Base-by-base conservation (phyloP, 441 rosid genomes). In the Populus hybrid region DNA sequence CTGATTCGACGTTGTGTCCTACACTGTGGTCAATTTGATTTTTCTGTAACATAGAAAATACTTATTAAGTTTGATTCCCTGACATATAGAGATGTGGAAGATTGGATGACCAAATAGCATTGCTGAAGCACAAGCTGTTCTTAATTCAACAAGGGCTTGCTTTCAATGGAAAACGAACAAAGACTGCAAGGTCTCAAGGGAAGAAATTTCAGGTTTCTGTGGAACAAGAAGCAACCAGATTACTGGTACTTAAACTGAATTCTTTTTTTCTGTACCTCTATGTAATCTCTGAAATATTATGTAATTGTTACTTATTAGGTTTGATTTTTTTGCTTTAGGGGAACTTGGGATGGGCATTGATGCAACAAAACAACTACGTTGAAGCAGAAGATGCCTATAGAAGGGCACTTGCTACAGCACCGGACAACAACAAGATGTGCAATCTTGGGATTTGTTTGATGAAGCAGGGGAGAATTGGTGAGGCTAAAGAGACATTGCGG, bases 171-270 rank as follows among this genome's bases (percentile, higher is more conserved):
- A 95, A 95, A 79, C 86, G 97, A 78, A 94, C 99, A 35, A 95
- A 94, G 73, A 95, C 97, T 8, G 97, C 99, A 12, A 81, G 98
- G 36, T 95, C 99, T 79, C 97, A 94, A 20, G 99, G 98, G 56
- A 94, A 94, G 85, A 95, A 95, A 53, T 94, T 95, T 69, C 97
- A 94, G 81, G 99, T 95, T 81, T 94, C 97, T 1, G 95, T 94
- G 8, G 97, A 91, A 72, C 97, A 95, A 86, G 98, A 95, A 88
- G 98, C 98, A 21, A 94, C 98, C 23, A 81, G 97, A 26, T 74
- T 95, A 70, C 81, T 95, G 87, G 99, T 94, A 76, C 9, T 21
- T 14, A n/a, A 29, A 29, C 31, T 29, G 31, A 29, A 29, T 3
- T 29, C 12, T 4, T 35, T 3, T 0, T 70, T 29, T 29, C 31